Evolutionary conservation across 148 eudicot species (phyloP).

Genomic region (Hydrangea macrophylla): DNA sequence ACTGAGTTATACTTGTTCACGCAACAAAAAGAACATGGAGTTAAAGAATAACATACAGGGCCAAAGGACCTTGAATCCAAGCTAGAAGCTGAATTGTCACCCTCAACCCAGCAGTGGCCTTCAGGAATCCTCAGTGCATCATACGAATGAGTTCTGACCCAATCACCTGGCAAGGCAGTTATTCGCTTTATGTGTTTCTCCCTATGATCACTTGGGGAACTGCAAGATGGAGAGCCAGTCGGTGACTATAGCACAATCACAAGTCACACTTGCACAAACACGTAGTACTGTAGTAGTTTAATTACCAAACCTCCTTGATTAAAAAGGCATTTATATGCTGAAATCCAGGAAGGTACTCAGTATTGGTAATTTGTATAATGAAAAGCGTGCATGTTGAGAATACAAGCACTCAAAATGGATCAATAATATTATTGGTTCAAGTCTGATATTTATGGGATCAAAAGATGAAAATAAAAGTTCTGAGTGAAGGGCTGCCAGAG

Average conservation of each 20-base stretch:
- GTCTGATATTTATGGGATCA: background rate
- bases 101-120: slow-evolving; percentile 99
- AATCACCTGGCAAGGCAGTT: slow-evolving; percentile 83
- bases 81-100: slow-evolving; percentile 78
- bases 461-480: background rate
- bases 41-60: slow-evolving; percentile 56
- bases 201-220: slow-evolving; percentile 78
- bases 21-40: background rate
- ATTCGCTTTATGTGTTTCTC: slow-evolving; percentile 80
- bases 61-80: slow-evolving; percentile 79
- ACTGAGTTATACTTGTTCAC: background rate
- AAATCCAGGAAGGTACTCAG: background rate
- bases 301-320: background rate
- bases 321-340: background rate
- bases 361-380: background rate
- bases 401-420: background rate
- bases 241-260: background rate
- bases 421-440: background rate
- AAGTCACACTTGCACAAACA: background rate
- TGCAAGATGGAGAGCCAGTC: slow-evolving; percentile 27
- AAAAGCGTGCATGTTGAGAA: background rate
- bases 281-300: background rate
- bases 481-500: too few relatives aligned
- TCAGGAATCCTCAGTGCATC: slow-evolving; percentile 67
- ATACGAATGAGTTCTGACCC: slow-evolving; percentile 45